Percentiles rank a stretch among this genome's conserved stretches.
Evolutionary conservation across 805 yeast genomes (phyloP).

Genomic region (Schizosaccharomyces lindneri): DNA sequence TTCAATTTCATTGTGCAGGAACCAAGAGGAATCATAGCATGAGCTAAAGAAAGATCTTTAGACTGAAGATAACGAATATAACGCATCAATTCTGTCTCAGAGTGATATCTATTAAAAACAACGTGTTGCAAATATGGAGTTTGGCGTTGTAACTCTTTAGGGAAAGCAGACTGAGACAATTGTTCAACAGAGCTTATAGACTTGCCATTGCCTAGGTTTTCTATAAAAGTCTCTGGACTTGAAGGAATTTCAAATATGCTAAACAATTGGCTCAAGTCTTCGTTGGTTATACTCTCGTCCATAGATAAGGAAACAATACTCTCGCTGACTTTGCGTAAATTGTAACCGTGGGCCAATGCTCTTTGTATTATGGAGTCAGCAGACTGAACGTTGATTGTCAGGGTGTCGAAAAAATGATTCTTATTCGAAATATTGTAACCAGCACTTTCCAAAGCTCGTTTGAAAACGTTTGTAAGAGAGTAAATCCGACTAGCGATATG

Average conservation of each 20-base stretch:
- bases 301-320: slow-evolving; percentile 47
- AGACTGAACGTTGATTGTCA: slow-evolving; percentile 31
- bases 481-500: slow-evolving; percentile 55
- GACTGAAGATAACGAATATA: slow-evolving; percentile 64
- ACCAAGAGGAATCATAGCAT: slow-evolving; percentile 92
- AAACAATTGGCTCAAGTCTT: slow-evolving; percentile 34
- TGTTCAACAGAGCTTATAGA: not conserved
- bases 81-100: slow-evolving; percentile 86
- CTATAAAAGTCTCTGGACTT: slow-evolving; percentile 19
- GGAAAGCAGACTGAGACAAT: slow-evolving; percentile 12
- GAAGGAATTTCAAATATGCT: slow-evolving; percentile 30
- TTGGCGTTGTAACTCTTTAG: slow-evolving; percentile 12
- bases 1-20: slow-evolving; percentile 96
- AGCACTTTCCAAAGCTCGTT: slow-evolving; percentile 24
- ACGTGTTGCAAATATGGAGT: slow-evolving; percentile 28
- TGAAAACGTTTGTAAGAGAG: slow-evolving; percentile 49
- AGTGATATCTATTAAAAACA: slow-evolving; percentile 69
- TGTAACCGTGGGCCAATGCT: slow-evolving; percentile 45
- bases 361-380: slow-evolving; percentile 30
- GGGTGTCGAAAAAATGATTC: slow-evolving; percentile 59
- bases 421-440: slow-evolving; percentile 29
- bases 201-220: slow-evolving; percentile 10
- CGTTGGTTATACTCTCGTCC: slow-evolving; percentile 61
- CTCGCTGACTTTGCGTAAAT: slow-evolving; percentile 36
- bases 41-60: slow-evolving; percentile 78